Conservation (phyloP, 2,329 filamentous ascomycete genomes). For the Arachnomyces sp. region DNA sequence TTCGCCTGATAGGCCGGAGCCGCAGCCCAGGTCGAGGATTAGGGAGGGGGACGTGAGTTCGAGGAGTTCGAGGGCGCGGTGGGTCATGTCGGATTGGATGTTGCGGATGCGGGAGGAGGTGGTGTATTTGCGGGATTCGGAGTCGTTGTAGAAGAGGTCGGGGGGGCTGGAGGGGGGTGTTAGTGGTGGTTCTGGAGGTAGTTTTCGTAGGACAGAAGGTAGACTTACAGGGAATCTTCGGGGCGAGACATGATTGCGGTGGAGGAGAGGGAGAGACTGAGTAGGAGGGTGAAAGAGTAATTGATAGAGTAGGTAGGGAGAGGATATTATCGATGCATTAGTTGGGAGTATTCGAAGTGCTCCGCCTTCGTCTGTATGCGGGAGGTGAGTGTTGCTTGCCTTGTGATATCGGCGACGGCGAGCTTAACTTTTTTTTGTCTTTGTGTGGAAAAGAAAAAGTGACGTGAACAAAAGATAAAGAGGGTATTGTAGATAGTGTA, state of each 20-base stretch:
- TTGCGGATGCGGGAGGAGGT: slow-evolving; percentile 91
- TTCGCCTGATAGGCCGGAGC: slow-evolving; percentile 86
- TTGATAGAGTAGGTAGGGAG: not conserved
- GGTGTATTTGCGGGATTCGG: slow-evolving; percentile 93
- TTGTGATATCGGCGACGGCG: too few relatives aligned
- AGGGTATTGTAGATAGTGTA: too few relatives aligned
- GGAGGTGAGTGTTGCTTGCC: too few relatives aligned
- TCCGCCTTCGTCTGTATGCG: too few relatives aligned
- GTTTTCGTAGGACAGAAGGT: not conserved
- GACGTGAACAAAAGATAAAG: too few relatives aligned
- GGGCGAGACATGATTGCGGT: slow-evolving; percentile 77
- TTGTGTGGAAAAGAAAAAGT: too few relatives aligned
- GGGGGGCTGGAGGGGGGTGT: slow-evolving; percentile 75
- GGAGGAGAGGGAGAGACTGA: not conserved
- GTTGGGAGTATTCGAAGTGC: not conserved
- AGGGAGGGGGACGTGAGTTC: slow-evolving; percentile 69
- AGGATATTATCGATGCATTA: slow-evolving; percentile 1
- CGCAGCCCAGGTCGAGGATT: slow-evolving; percentile 94
- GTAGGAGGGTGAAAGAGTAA: not conserved
- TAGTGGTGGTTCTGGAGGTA: too few relatives aligned
- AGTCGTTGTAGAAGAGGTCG: slow-evolving; percentile 95
- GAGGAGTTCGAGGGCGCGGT: slow-evolving; percentile 85
- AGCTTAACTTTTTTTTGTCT: too few relatives aligned
- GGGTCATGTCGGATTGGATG: slow-evolving; percentile 91
- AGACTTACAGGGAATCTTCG: slow-evolving; percentile 74